Evolutionary conservation across 139 green algal genomes (phyloP).

Genomic region (Closterium sp.): DNA sequence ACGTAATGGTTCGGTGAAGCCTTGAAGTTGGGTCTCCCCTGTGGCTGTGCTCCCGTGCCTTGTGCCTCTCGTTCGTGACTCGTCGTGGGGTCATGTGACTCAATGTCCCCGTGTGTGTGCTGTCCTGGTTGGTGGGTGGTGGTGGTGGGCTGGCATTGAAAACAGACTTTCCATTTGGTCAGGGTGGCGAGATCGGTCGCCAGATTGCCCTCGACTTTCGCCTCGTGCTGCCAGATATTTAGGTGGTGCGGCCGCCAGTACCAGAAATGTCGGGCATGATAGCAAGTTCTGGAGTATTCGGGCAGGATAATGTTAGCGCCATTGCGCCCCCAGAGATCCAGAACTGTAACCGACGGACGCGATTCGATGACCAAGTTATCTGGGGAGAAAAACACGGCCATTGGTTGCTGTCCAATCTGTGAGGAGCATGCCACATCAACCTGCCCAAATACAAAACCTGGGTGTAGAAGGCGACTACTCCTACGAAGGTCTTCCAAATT

Average conservation of each 20-base stretch:
- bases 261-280: neutral
- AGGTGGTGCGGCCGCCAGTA: neutral
- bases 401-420: neutral
- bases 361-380: neutral
- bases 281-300: neutral
- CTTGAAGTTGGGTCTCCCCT: neutral
- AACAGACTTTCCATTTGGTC: neutral
- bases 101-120: neutral
- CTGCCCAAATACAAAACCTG: neutral
- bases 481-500: neutral
- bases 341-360: neutral
- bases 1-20: neutral
- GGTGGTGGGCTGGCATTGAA: neutral
- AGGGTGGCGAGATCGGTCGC: neutral
- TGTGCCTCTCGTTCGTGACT: neutral
- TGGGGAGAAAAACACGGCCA: neutral
- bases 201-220: neutral
- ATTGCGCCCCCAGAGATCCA: neutral
- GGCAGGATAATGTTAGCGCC: neutral
- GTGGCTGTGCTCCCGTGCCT: neutral
- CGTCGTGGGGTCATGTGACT: neutral
- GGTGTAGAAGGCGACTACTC: no score
- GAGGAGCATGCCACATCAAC: neutral
- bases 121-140: neutral
- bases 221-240: neutral